Evolutionary conservation across 2,329 filamentous ascomycete species (phyloP), one percentile per base, ranked within the genome.

Genomic region (Celoporthe dispersa): DNA sequence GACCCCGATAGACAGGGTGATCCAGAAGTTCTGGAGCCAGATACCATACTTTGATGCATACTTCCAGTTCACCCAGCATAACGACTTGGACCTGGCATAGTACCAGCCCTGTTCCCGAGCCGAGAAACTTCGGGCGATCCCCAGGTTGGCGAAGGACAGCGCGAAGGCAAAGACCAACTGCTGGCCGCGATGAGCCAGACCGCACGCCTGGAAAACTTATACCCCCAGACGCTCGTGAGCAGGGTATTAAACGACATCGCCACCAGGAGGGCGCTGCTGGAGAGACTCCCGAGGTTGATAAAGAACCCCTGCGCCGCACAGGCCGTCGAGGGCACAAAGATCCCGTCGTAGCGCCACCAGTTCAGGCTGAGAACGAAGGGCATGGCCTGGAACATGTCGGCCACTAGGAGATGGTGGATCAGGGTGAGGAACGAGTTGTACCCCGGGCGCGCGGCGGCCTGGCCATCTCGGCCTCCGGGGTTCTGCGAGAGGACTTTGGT

Each of bases 351-450:
- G 1, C 79, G 77, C 11, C 91, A 80, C 86, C 90, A 91, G 41
- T 85, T 80, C 4, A 85, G 84, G 71, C 90, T 91, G 64, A 92
- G 81, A 61, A 90, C 75, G 75, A 92, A 93, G 4, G 89, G 87
- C 0, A 87, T 77, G 12, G 88, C 84, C 75, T 92, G 91, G 74
- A 91, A 87, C 68, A 91, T 84, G 74, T 93, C 91, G 70, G 91
- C 90, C 28, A 91, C 79, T 3, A 93, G 81, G 0, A 93, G 84
- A 76, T 92, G 92, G 77, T 91, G 87, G 68, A 92, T 90, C 4
- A 93, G 82, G 0, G 92, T 82, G 41, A 92, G 84, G 75, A 92
- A 92, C 77, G 92, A 91, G 73, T 92, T 92, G 0, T 84, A 84
- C 9, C 28, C 31, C 7, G 14, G 31, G 16, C 39, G 19, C 22